Base-by-base conservation (phyloP, 1,139 yeast genomes). In the Taphrina sp. region DNA sequence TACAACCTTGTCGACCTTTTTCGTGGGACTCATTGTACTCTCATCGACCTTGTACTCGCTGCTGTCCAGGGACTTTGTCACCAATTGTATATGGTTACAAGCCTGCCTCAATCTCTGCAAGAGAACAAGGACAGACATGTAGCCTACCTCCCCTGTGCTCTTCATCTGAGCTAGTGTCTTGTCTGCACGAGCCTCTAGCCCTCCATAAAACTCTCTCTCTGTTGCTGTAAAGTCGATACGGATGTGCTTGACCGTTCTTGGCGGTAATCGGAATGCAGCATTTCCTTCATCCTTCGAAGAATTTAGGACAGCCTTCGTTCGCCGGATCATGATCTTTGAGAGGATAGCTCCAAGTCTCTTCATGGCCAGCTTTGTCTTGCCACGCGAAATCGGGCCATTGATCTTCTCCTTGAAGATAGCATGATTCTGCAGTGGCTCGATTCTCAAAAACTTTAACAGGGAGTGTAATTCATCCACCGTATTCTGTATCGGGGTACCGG, bases 401-500 rank as follows among this genome's bases (percentile, higher is more conserved):
- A 90, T 81, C 66, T 89, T 88, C 4, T 89, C 81, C 64, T 83
- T 85, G 96, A 96, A 90, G 61, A 84, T 82, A 0, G 88, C 77
- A 59, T 85, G 82, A 63, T 85, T 84, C 52, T 83, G 76, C 96
- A 96, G 88, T 0, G 97, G 97, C 62, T 85, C 88, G 10, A 90
- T 71, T 45, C 80, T 76, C 49, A 90, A 71, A 64, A 85, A 90
- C 64, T 81, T 82, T 16, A 88, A 78, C 52, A 89, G 70, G 1
- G 95, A 83, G 65, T 78, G 90, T 51, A 90, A 71, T 68, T 90
- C 97, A 66, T 90, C 96, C 7, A 90, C 73, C 59, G 89, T 72
- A 68, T 90, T 90, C 36, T 89, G 85, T 46, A 90, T 85, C 0
- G 97, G 97, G 0, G 97, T 90, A 10, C 97, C 97, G 0, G 96